Conservation (phyloP, 768 basidiomycete species). For the Coprinopsis marcescibilis region DNA sequence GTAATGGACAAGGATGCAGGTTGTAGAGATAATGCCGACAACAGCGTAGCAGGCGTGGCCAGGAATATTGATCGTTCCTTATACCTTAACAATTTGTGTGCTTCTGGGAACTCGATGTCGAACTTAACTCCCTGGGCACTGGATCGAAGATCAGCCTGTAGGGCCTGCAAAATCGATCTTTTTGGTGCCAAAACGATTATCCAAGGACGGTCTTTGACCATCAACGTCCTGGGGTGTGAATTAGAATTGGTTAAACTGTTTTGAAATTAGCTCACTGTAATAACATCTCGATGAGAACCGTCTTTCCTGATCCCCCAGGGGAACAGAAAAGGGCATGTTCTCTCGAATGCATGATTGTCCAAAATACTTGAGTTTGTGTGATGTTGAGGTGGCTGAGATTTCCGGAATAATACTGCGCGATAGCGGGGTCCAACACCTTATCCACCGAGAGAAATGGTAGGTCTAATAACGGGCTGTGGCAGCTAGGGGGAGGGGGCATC, state of each 20-base stretch:
- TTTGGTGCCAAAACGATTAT: constrained; percentile 61
- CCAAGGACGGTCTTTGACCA: constrained; percentile 40
- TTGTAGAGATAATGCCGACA: constrained; percentile 34
- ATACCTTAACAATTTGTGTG: constrained; percentile 25
- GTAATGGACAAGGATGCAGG: constrained; percentile 22
- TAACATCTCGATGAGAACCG: constrained; percentile 60
- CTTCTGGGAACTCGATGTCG: constrained; percentile 25
- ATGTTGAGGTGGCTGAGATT: constrained; percentile 63
- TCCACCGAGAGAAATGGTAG: constrained; percentile 68
- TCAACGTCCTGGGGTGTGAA: constrained; percentile 45
- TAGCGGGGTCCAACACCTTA: constrained; percentile 38
- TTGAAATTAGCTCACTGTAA: constrained; percentile 52
- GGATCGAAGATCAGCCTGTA: constrained; percentile 45
- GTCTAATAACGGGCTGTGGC: constrained; percentile 59
- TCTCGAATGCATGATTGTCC: constrained; percentile 67
- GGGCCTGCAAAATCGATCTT: constrained; percentile 49
- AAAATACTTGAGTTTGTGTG: constrained; percentile 87
- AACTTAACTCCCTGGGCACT: constrained; percentile 35
- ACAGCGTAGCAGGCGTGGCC: constrained; percentile 47
- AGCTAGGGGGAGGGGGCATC: constrained; percentile 63
- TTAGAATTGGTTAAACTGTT: neutral
- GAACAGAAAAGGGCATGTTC: constrained; percentile 69
- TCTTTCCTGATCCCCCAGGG: constrained; percentile 79
- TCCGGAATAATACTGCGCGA: constrained; percentile 41
- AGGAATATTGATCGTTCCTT: constrained; percentile 46